These are phyloP conservation scores for Malus asiatica DNA, from an alignment of 306 rosid species.

Conservation along the genomic window DNA sequence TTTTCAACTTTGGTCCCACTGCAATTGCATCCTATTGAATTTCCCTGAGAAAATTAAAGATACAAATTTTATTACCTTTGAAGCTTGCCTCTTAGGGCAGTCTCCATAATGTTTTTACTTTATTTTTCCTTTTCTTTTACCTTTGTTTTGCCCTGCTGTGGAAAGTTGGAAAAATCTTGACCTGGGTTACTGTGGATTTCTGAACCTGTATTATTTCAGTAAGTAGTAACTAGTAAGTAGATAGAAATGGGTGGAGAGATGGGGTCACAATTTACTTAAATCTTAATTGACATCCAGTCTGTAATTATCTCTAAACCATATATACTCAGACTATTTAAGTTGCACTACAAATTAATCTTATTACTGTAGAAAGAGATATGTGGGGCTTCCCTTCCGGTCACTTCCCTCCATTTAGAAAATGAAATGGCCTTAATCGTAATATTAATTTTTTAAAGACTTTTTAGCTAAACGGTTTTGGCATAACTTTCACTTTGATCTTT, in stretches of 20 bases:
- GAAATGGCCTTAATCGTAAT: not conserved
- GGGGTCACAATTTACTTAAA: constrained; percentile 1
- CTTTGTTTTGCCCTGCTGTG: not conserved
- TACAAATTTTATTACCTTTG: not conserved
- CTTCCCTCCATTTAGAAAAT: not conserved
- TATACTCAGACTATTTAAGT: constrained; percentile 2
- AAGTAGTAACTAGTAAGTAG: not conserved
- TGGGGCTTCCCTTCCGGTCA: not conserved
- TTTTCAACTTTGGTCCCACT: constrained; percentile 14
- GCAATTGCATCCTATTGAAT: not conserved
- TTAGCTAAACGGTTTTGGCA: too few species aligned
- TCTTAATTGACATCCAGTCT: not conserved
- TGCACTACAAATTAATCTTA: not conserved
- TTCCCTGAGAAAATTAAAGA: not conserved
- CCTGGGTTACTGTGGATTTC: not conserved
- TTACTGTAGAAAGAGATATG: not conserved
- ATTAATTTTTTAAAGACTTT: not conserved
- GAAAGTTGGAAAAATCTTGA: not conserved
- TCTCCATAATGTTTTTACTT: not conserved
- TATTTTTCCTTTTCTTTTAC: not conserved
- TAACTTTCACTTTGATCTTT: too few species aligned
- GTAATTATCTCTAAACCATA: not conserved
- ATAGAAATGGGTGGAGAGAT: not conserved
- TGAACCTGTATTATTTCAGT: constrained; percentile 3
- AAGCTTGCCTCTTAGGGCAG: not conserved